Conservation (phyloP, 129 eudicot species). For the Artemisia tridentata region DNA sequence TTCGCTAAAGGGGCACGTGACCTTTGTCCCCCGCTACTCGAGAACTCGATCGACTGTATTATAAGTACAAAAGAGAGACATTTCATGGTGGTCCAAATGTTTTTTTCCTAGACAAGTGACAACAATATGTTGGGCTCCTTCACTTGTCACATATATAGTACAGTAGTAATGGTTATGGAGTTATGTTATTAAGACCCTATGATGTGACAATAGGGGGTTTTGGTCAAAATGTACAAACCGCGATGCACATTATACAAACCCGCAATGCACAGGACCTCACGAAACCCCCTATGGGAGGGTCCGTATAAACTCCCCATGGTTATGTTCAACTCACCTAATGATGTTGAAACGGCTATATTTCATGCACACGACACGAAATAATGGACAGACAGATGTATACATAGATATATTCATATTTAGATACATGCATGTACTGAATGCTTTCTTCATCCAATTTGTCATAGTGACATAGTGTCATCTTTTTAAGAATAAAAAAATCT, state of each 20-base stretch:
- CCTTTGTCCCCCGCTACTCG: not conserved
- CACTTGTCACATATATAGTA: slow-evolving; percentile 2
- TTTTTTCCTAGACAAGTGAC: slow-evolving; percentile 11
- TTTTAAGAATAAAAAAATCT: not conserved
- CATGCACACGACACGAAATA: slow-evolving; percentile 29
- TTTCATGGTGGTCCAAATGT: slow-evolving; percentile 32
- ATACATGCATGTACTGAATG: slow-evolving; percentile 17
- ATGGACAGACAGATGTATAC: slow-evolving; percentile 9
- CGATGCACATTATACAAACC: too few relatives aligned
- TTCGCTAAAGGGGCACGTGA: too few relatives aligned
- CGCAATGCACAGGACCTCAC: too few relatives aligned
- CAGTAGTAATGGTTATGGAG: not conserved
- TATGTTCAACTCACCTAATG: slow-evolving; percentile 17
- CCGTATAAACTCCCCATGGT: too few relatives aligned
- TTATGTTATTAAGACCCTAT: too few relatives aligned
- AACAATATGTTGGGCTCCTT: slow-evolving; percentile 13
- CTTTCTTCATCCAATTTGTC: not conserved
- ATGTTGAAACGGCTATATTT: slow-evolving; percentile 52
- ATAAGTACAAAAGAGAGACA: slow-evolving; percentile 26
- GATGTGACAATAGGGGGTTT: too few relatives aligned
- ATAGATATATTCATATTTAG: not conserved
- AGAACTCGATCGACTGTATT: not conserved
- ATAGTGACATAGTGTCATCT: not conserved
- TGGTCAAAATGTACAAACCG: too few relatives aligned
- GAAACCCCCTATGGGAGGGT: too few relatives aligned